phyloP scores from a whole-genome alignment of 2,329 filamentous ascomycete species.

The Ilyonectria mors-panacis region DNA sequence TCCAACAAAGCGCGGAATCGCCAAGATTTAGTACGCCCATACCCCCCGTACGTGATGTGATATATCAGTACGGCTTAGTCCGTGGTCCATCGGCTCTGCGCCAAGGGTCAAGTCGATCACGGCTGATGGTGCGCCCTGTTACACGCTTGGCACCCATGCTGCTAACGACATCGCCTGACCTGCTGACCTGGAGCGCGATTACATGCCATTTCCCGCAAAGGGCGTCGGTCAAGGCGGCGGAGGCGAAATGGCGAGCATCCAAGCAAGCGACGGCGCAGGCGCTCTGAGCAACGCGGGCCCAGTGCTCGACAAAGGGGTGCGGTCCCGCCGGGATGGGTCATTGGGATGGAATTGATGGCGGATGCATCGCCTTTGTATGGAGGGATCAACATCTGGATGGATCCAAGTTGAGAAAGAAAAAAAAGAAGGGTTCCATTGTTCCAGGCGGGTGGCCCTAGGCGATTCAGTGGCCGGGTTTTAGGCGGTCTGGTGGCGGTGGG shows the following conservation, averaged over 20 bases:
- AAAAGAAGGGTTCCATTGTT: slow-evolving; percentile 33
- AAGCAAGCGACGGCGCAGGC: slow-evolving; percentile 11
- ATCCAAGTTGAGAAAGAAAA: not conserved
- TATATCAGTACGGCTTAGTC: not conserved
- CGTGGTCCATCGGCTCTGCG: not conserved
- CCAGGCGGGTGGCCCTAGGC: slow-evolving; percentile 29
- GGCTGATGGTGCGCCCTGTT: slow-evolving; percentile 16
- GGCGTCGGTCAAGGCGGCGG: slow-evolving; percentile 18
- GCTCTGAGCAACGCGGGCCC: slow-evolving; percentile 22
- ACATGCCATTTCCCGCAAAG: slow-evolving; percentile 21
- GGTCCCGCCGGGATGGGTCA: not conserved
- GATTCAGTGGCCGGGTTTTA: slow-evolving; percentile 26
- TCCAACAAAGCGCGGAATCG: not conserved
- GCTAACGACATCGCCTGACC: slow-evolving; percentile 25
- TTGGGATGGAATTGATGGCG: not conserved
- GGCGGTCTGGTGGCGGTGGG: slow-evolving; percentile 31
- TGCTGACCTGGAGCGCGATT: slow-evolving; percentile 20
- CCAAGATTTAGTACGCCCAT: not conserved
- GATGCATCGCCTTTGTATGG: not conserved
- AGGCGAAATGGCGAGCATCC: slow-evolving; percentile 2
- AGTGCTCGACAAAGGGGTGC: slow-evolving; percentile 19
- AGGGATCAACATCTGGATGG: not conserved
- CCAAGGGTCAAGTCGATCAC: slow-evolving; percentile 21
- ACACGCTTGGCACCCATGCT: slow-evolving; percentile 7
- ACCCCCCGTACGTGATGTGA: not conserved